phyloP scores from a whole-genome alignment of 1,284 basidiomycete genomes.

The Sphaerobolus stellatus region DNA sequence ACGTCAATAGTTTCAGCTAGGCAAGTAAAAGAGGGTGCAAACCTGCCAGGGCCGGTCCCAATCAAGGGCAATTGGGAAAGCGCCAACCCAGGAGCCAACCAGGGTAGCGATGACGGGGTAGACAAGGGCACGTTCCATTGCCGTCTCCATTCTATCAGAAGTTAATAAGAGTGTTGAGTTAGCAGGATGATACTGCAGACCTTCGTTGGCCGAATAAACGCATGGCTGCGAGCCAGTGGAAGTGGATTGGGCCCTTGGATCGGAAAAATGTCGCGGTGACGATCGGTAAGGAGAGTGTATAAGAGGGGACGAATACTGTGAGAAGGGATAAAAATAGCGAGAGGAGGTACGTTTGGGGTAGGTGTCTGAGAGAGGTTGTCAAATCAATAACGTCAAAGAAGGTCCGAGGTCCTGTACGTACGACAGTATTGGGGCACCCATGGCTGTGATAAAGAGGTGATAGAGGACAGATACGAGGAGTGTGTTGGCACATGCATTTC shows the following conservation, averaged over 20 bases:
- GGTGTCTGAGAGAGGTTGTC: constrained; percentile 38
- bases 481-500: constrained; percentile 55
- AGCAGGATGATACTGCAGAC: constrained; percentile 47
- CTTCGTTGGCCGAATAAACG: constrained; percentile 76
- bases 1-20: constrained; percentile 1
- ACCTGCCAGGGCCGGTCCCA: constrained; percentile 98
- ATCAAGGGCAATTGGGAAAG: constrained; percentile 82
- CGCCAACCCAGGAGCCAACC: constrained; percentile 77
- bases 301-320: constrained; percentile 65
- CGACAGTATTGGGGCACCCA: constrained; percentile 75
- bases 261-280: no score
- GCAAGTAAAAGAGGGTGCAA: constrained; percentile 22
- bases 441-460: constrained; percentile 55
- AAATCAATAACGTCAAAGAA: constrained; percentile 8
- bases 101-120: constrained; percentile 76
- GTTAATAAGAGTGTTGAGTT: constrained; percentile 1
- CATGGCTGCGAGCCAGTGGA: constrained; percentile 61
- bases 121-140: constrained; percentile 75
- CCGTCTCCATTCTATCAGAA: constrained; percentile 53
- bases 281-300: constrained; percentile 66
- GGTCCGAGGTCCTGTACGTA: constrained; percentile 34
- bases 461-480: constrained; percentile 47
- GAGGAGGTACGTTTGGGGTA: constrained; percentile 63
- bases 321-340: constrained; percentile 69
- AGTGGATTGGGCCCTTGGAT: no score